Evolutionary conservation across 129 eudicot species (phyloP).

Genomic region (Flaveria robusta): DNA sequence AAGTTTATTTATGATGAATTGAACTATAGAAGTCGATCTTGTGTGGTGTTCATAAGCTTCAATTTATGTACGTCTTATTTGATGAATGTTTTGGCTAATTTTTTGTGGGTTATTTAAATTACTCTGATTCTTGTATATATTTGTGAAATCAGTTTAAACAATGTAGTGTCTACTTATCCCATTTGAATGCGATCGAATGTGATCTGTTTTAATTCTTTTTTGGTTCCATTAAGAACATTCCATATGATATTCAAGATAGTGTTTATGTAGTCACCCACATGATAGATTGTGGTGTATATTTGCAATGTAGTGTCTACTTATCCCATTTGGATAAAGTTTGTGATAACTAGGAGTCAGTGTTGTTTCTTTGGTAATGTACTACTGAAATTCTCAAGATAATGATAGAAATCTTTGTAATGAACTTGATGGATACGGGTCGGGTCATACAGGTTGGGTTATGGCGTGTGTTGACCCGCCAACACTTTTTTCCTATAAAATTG

Average conservation of each 20-base stretch:
- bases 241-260: conserved; percentile 20
- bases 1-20: conserved; percentile 2
- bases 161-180: conserved; percentile 15
- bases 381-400: not conserved
- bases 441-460: too few relatives aligned
- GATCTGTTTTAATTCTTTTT: not conserved
- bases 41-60: conserved; percentile 9
- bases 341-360: not conserved
- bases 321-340: conserved; percentile 6
- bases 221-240: not conserved
- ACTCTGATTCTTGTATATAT: conserved; percentile 9
- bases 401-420: not conserved
- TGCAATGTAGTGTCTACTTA: too few relatives aligned
- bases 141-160: not conserved
- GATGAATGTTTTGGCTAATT: not conserved
- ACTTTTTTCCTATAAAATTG: too few relatives aligned
- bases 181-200: conserved; percentile 6
- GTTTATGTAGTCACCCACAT: not conserved
- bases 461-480: too few relatives aligned
- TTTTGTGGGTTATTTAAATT: conserved; percentile 10
- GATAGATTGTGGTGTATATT: not conserved
- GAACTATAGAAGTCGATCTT: conserved; percentile 1
- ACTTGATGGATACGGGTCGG: not conserved
- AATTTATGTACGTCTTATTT: conserved; percentile 15
- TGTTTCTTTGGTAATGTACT: conserved; percentile 4